Conservation (phyloP, 257 asterid genomes). For the Solanum sejunctum region DNA sequence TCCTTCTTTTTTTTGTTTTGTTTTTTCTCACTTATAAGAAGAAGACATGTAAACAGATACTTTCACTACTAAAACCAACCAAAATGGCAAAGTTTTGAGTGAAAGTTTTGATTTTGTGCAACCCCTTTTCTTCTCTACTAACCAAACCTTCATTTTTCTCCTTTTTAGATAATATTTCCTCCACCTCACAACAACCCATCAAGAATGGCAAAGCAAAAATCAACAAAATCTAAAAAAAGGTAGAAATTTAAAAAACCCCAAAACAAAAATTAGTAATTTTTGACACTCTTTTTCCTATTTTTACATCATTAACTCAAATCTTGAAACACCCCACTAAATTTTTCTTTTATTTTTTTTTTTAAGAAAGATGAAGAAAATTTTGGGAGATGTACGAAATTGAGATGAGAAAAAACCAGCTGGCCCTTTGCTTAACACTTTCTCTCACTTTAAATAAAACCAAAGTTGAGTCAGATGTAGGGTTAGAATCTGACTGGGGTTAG, state of each 20-base stretch:
- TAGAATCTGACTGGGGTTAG: slow-evolving; percentile 58
- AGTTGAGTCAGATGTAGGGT: slow-evolving; percentile 35
- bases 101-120: slow-evolving; percentile 18
- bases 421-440: slow-evolving; percentile 14
- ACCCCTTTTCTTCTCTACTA: slow-evolving; percentile 30
- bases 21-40: slow-evolving; percentile 12
- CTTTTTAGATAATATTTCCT: slow-evolving; percentile 25
- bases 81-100: slow-evolving; percentile 31
- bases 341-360: not conserved
- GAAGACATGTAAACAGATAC: slow-evolving; percentile 19
- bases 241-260: not conserved
- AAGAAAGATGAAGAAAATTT: not conserved
- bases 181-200: slow-evolving; percentile 45
- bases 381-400: slow-evolving; percentile 12
- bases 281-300: not conserved
- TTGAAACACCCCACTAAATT: slow-evolving; percentile 23
- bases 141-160: slow-evolving; percentile 27
- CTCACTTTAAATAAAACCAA: slow-evolving; percentile 55
- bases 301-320: slow-evolving; percentile 20
- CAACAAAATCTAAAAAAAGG: slow-evolving; percentile 5
- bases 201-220: slow-evolving; percentile 1
- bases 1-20: not conserved
- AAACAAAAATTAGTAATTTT: not conserved
- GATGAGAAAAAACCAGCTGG: slow-evolving; percentile 24
- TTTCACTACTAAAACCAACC: slow-evolving; percentile 39